Conservation (phyloP, 202 grass and related monocot species). For the Alloteropsis angusta region DNA sequence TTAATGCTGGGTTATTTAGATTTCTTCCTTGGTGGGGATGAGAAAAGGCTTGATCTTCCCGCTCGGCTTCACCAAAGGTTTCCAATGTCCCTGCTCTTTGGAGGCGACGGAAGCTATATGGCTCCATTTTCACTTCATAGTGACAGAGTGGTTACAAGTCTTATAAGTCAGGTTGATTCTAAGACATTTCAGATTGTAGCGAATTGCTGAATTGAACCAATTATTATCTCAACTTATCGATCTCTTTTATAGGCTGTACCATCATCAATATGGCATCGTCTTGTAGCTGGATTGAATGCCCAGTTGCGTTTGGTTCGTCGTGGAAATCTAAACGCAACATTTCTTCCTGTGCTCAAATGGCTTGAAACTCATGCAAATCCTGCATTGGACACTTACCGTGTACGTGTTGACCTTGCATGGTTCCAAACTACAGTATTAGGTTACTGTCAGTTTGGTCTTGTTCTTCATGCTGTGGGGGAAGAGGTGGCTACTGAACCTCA, state of each 20-base stretch:
- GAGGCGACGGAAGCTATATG: slow-evolving; percentile 94
- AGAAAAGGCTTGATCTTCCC: slow-evolving; percentile 84
- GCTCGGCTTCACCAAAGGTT: slow-evolving; percentile 83
- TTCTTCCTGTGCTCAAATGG: slow-evolving; percentile 73
- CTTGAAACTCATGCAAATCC: slow-evolving; percentile 83
- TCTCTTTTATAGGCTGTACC: slow-evolving; percentile 49
- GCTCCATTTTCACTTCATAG: slow-evolving; percentile 93
- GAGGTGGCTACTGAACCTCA: slow-evolving; percentile 22
- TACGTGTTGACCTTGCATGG: slow-evolving; percentile 74
- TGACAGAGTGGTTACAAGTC: slow-evolving; percentile 86
- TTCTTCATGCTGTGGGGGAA: slow-evolving; percentile 51
- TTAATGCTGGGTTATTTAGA: slow-evolving; percentile 92
- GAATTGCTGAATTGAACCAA: slow-evolving; percentile 4
- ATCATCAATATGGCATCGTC: slow-evolving; percentile 90
- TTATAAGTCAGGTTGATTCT: slow-evolving; percentile 71
- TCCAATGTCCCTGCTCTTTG: slow-evolving; percentile 83
- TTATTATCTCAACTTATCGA: slow-evolving; percentile 9
- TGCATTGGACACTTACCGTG: slow-evolving; percentile 36
- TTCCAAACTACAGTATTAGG: slow-evolving; percentile 76
- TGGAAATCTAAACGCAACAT: slow-evolving; percentile 56
- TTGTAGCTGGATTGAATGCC: slow-evolving; percentile 85
- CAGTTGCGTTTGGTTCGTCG: slow-evolving; percentile 71
- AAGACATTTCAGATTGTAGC: slow-evolving; percentile 11
- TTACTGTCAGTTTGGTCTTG: slow-evolving; percentile 79
- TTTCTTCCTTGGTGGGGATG: slow-evolving; percentile 96